These are phyloP conservation scores for Scleromitrula shiraiana DNA, from an alignment of 2,329 filamentous ascomycete species.

Conservation along the genomic window DNA sequence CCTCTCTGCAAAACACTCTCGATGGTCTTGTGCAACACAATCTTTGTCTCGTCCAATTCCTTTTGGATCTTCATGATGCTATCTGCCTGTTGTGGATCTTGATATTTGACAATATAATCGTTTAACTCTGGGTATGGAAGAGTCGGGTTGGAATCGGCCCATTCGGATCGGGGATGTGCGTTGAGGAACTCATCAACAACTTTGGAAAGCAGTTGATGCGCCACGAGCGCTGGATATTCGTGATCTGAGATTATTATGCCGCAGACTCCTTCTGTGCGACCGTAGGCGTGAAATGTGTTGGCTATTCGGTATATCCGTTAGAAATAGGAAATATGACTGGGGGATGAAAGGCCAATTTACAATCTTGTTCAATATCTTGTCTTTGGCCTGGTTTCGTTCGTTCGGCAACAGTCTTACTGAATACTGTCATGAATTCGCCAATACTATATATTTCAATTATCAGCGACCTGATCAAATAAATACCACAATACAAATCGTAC, in stretches of 20 bases:
- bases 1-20: conserved; percentile 81
- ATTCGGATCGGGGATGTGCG: conserved; percentile 63
- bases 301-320: conserved; percentile 33
- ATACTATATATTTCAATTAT: conserved; percentile 30
- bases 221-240: conserved; percentile 68
- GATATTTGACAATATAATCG: conserved; percentile 59
- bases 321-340: not conserved
- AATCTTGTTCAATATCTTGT: conserved; percentile 79
- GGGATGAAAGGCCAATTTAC: conserved; percentile 35
- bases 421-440: conserved; percentile 70
- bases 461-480: not conserved
- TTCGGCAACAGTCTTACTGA: conserved; percentile 81
- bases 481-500: not conserved
- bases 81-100: conserved; percentile 77
- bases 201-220: conserved; percentile 81
- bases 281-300: conserved; percentile 73
- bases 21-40: conserved; percentile 94
- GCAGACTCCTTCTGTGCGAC: conserved; percentile 64
- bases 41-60: conserved; percentile 96
- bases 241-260: conserved; percentile 72
- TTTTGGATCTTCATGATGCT: conserved; percentile 94
- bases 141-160: conserved; percentile 45
- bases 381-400: conserved; percentile 72
- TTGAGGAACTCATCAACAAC: conserved; percentile 79
- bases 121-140: conserved; percentile 66